Evolutionary conservation across 2,329 filamentous ascomycete species (phyloP), one percentile per base, ranked within the genome.

Genomic region (Diaporthe caulivora): DNA sequence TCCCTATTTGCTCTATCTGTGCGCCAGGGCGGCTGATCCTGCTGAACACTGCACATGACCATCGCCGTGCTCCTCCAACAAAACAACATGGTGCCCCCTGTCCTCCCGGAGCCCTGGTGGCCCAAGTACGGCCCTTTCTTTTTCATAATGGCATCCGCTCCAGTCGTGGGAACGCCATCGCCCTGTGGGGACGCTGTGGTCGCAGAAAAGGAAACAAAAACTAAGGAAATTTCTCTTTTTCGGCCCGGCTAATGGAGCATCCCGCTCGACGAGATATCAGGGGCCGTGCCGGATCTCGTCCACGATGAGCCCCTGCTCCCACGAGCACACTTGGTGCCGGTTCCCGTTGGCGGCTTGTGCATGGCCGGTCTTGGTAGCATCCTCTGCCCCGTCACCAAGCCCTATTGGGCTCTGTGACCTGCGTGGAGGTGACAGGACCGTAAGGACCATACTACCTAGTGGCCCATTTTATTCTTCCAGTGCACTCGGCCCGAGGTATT

Each of bases 1-100:
- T 53, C 62, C 62, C 62, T 51, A 67, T 40, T 67, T 67, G 44
- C 47, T 67, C 62, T 29, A 51, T 65, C 37, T 37, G 37, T 65
- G 60, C 29, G 60, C 60, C 60, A 15, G 31, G 21, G 13, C 31
- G 17, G 24, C 57, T 44, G 37, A 44, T 26, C 47, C 13, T 53
- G 47, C 62, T 53, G 47, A 26, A 31, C 51, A 37, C 62, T 53
- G 62, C 62, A 67, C 62, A 53, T 67, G 62, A 24, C 47, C 31
- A 51, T 65, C 62, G 51, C 31, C 8, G 37, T 40, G 15, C 31
- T 53, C 62, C 31, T 67, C 26, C 62, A 40, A 15, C 47, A 24
- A 53, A 31, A 8, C 21, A 21, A 13, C 10, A 34, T n/a, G n/a
- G n/a, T n/a, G n/a, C 15, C 13, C 44, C 44, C 21, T 34, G 15